Evolutionary conservation across 306 rosid species (phyloP).

Genomic region (Vigna nakashimae): DNA sequence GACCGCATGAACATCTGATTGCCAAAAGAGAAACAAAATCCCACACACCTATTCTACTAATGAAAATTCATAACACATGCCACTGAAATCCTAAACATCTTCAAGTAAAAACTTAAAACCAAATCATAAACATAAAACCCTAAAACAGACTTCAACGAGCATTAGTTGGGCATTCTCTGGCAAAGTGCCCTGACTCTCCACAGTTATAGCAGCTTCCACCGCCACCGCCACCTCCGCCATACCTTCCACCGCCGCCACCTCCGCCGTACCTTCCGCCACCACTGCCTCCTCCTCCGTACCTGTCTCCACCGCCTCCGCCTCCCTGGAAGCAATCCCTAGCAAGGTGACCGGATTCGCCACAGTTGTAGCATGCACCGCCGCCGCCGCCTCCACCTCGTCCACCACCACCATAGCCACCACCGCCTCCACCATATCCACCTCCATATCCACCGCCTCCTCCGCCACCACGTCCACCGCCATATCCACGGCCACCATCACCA

Average conservation of each 20-base stretch:
- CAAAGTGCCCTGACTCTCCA: constrained; percentile 54
- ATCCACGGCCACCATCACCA: background rate
- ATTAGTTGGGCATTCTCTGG: constrained; percentile 46
- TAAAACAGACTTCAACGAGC: constrained; percentile 33
- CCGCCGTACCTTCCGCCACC: constrained; percentile 55
- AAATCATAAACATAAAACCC: background rate
- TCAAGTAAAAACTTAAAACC: background rate
- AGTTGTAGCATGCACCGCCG: constrained; percentile 50
- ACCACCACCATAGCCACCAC: constrained; percentile 30
- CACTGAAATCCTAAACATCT: background rate
- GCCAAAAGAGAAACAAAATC: background rate
- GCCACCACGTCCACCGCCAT: background rate
- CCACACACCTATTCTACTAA: background rate
- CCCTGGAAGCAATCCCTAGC: constrained; percentile 50
- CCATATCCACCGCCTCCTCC: background rate
- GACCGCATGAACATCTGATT: background rate
- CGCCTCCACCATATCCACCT: constrained; percentile 32
- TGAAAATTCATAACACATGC: background rate
- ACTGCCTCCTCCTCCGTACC: constrained; percentile 55
- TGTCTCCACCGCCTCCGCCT: constrained; percentile 10
- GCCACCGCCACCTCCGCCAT: constrained; percentile 35
- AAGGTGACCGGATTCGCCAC: constrained; percentile 50
- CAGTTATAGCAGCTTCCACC: constrained; percentile 56
- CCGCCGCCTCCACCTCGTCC: constrained; percentile 49
- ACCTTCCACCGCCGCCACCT: background rate